A percentile compares a stretch with the other conserved stretches of the same genome.
Evolutionary conservation across 495 filamentous ascomycete species (phyloP).

Genomic region (Bacidia gigantensis): DNA sequence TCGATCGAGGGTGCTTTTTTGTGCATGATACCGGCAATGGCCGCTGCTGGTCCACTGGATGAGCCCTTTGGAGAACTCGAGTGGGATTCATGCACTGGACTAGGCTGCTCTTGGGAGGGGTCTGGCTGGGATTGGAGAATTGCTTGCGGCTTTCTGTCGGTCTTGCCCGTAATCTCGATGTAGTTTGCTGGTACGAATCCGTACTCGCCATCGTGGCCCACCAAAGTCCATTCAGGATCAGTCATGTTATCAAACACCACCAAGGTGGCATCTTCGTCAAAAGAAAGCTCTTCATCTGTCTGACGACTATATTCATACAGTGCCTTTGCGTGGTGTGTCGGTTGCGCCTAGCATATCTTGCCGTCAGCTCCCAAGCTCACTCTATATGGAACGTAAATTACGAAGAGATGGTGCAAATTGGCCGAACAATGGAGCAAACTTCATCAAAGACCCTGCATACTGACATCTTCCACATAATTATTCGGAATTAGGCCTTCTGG

Average conservation of each 20-base stretch:
- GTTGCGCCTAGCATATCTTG: slow-evolving; percentile 44
- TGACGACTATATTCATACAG: slow-evolving; percentile 94
- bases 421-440: background rate
- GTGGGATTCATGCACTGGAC: background rate
- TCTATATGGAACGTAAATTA: background rate
- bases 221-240: slow-evolving; percentile 94
- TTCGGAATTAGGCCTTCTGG: slow-evolving; percentile 85
- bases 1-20: slow-evolving; percentile 32
- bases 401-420: background rate
- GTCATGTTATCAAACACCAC: slow-evolving; percentile 68
- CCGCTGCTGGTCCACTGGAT: slow-evolving; percentile 51
- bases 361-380: background rate
- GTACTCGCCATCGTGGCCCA: slow-evolving; percentile 71
- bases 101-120: background rate
- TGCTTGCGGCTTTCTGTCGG: slow-evolving; percentile 20
- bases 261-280: slow-evolving; percentile 75
- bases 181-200: slow-evolving; percentile 98
- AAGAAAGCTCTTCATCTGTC: slow-evolving; percentile 95
- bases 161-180: slow-evolving; percentile 49
- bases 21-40: slow-evolving; percentile 58
- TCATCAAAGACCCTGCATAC: slow-evolving; percentile 20
- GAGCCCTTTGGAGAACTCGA: slow-evolving; percentile 18
- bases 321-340: slow-evolving; percentile 60
- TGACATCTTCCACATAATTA: slow-evolving; percentile 94
- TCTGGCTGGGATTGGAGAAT: slow-evolving; percentile 11